Percentiles rank a stretch among this genome's conserved stretches.
These are phyloP conservation scores for Saprolegnia parasitica DNA, from an alignment of 352 stramenopile genomes.

Conservation along the genomic window DNA sequence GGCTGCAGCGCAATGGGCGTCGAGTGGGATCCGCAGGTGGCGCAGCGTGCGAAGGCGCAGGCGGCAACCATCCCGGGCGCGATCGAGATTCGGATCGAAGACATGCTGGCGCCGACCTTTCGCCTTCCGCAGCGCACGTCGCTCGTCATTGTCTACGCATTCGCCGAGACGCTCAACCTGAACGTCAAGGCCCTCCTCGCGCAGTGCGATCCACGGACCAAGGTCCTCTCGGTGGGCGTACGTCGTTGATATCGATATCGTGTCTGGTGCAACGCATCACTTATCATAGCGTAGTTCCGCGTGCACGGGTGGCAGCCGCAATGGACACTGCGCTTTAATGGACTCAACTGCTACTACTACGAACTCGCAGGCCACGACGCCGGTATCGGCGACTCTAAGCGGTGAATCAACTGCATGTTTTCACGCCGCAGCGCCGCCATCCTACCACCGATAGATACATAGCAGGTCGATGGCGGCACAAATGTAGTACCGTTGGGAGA, in stretches of 20 bases:
- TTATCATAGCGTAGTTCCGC: slow-evolving; percentile 50
- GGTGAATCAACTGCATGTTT: slow-evolving; percentile 24
- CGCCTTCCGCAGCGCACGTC: slow-evolving; percentile 34
- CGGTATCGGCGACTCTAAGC: slow-evolving; percentile 20
- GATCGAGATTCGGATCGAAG: slow-evolving; percentile 48
- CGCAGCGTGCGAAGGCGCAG: slow-evolving; percentile 34
- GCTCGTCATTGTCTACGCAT: slow-evolving; percentile 82
- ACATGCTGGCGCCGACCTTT: slow-evolving; percentile 57
- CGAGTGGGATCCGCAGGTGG: slow-evolving; percentile 58
- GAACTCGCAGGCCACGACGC: slow-evolving; percentile 33
- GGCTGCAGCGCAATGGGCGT: slow-evolving; percentile 60
- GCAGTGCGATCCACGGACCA: slow-evolving; percentile 41
- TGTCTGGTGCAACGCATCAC: neutral
- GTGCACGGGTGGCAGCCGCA: slow-evolving; percentile 60
- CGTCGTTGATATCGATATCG: slow-evolving; percentile 20
- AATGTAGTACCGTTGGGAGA: slow-evolving; percentile 21
- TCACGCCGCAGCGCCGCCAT: slow-evolving; percentile 22
- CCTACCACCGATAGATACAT: too few species aligned
- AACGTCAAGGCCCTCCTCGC: slow-evolving; percentile 50
- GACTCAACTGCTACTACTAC: slow-evolving; percentile 76
- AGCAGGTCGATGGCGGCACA: neutral
- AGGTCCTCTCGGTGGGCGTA: slow-evolving; percentile 76
- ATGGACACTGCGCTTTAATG: slow-evolving; percentile 46
- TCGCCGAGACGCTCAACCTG: slow-evolving; percentile 59
- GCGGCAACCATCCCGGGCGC: slow-evolving; percentile 36